phyloP scores from a whole-genome alignment of 208 protist genomes.

The Leishmania major region DNA sequence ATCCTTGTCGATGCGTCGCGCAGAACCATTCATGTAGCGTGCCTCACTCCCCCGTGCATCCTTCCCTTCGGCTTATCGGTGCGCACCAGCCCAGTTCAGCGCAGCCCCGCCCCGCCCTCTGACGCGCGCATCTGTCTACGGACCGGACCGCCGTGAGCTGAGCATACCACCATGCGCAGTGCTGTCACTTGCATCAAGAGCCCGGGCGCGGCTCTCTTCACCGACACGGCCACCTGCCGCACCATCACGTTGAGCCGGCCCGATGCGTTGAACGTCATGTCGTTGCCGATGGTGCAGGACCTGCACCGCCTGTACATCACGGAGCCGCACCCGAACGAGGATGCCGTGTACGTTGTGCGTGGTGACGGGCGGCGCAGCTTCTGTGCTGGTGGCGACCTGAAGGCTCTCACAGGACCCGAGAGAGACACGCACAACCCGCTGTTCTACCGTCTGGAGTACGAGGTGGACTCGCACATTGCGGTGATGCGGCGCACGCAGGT shows the following conservation, averaged over 20 bases:
- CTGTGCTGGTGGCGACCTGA: slow-evolving; percentile 76
- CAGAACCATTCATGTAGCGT: not conserved
- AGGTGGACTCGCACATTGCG: slow-evolving; percentile 68
- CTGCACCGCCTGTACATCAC: slow-evolving; percentile 47
- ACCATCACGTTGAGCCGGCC: slow-evolving; percentile 49
- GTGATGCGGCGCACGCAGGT: slow-evolving; percentile 69
- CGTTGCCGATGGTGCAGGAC: slow-evolving; percentile 46
- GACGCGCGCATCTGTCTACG: not conserved
- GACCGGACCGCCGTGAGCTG: not conserved
- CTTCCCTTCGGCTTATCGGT: not conserved
- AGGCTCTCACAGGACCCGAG: slow-evolving; percentile 32
- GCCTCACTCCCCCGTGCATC: not conserved
- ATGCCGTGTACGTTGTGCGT: slow-evolving; percentile 43
- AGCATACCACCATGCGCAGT: not conserved
- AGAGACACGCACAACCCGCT: slow-evolving; percentile 11
- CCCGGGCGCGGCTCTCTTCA: slow-evolving; percentile 20
- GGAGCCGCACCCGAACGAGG: slow-evolving; percentile 36
- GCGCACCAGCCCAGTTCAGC: not conserved
- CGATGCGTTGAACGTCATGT: slow-evolving; percentile 47
- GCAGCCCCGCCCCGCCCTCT: not conserved
- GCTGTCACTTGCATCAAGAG: slow-evolving; percentile 1
- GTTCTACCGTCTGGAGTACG: slow-evolving; percentile 78
- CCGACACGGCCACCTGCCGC: slow-evolving; percentile 46
- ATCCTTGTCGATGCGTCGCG: not conserved
- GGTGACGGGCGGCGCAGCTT: slow-evolving; percentile 60